Evolutionary conservation across 169 alveolate genomes (phyloP).

Genomic region (Plasmodium inui): DNA sequence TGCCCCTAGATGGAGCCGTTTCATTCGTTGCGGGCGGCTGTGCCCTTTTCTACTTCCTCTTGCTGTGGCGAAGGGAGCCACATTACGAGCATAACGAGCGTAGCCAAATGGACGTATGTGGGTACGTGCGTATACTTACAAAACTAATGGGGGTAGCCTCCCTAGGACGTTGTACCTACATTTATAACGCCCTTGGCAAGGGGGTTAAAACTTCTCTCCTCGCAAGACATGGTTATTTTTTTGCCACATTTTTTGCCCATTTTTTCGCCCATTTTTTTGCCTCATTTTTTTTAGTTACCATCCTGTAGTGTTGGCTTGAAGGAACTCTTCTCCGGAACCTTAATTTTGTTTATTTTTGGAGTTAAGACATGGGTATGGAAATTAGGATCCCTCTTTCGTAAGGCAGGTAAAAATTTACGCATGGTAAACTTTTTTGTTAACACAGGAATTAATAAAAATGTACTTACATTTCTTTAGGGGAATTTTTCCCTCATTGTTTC

Average conservation of each 20-base stretch:
- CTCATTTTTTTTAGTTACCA: slow-evolving; percentile 59
- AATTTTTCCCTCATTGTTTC: neutral
- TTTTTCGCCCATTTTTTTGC: neutral
- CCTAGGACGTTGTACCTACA: neutral
- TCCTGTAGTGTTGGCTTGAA: slow-evolving; percentile 70
- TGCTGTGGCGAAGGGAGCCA: neutral
- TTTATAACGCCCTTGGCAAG: neutral
- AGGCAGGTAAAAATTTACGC: neutral
- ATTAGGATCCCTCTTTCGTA: slow-evolving; percentile 8
- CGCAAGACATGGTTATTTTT: neutral
- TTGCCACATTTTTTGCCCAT: too few species aligned
- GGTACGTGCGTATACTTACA: neutral
- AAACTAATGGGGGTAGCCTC: neutral
- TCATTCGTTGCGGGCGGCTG: neutral
- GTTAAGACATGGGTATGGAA: slow-evolving; percentile 65
- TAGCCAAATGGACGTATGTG: neutral
- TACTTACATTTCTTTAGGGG: neutral
- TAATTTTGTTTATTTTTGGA: slow-evolving; percentile 59
- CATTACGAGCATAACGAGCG: neutral
- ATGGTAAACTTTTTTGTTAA: neutral
- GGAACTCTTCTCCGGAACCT: slow-evolving; percentile 9
- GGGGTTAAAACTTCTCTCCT: neutral
- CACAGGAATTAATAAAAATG: slow-evolving; percentile 17
- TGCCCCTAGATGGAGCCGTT: neutral
- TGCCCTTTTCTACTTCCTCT: neutral